Evolutionary conservation across 2,329 filamentous ascomycete genomes (phyloP).

Genomic region (Colletotrichum sp.): DNA sequence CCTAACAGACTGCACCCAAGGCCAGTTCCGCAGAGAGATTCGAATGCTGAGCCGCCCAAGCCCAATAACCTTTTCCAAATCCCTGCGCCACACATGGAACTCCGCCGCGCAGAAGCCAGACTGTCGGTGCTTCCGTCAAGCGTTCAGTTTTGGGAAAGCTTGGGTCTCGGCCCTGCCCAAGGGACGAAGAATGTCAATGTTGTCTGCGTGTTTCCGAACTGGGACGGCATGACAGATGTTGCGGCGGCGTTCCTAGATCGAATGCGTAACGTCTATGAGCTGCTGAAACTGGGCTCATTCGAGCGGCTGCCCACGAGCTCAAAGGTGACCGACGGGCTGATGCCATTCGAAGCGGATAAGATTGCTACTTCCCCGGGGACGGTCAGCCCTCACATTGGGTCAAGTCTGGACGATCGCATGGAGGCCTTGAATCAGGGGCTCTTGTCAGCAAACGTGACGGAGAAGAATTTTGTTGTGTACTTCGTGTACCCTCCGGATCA

Average conservation of each 20-base stretch:
- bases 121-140: slow-evolving; percentile 79
- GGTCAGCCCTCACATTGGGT: slow-evolving; percentile 9
- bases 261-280: slow-evolving; percentile 75
- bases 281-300: slow-evolving; percentile 74
- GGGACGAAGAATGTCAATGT: slow-evolving; percentile 75
- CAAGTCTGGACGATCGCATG: slow-evolving; percentile 54
- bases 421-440: slow-evolving; percentile 53
- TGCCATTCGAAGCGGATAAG: slow-evolving; percentile 55
- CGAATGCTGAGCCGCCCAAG: slow-evolving; percentile 50
- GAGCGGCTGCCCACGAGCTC: slow-evolving; percentile 49
- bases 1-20: slow-evolving; percentile 58
- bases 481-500: slow-evolving; percentile 74
- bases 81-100: slow-evolving; percentile 71
- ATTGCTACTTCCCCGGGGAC: slow-evolving; percentile 26
- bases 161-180: slow-evolving; percentile 75
- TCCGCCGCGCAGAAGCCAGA: slow-evolving; percentile 71
- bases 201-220: slow-evolving; percentile 73
- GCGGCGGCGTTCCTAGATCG: slow-evolving; percentile 70
- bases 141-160: slow-evolving; percentile 80
- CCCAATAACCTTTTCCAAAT: slow-evolving; percentile 66
- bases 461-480: slow-evolving; percentile 75
- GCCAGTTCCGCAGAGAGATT: slow-evolving; percentile 45
- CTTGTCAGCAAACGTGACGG: slow-evolving; percentile 43
- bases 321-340: slow-evolving; percentile 52
- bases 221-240: slow-evolving; percentile 66